A percentile compares a stretch with the other conserved stretches of the same genome.
Evolutionary conservation across 495 filamentous ascomycete species (phyloP).

Genomic region (Cercophora samala): DNA sequence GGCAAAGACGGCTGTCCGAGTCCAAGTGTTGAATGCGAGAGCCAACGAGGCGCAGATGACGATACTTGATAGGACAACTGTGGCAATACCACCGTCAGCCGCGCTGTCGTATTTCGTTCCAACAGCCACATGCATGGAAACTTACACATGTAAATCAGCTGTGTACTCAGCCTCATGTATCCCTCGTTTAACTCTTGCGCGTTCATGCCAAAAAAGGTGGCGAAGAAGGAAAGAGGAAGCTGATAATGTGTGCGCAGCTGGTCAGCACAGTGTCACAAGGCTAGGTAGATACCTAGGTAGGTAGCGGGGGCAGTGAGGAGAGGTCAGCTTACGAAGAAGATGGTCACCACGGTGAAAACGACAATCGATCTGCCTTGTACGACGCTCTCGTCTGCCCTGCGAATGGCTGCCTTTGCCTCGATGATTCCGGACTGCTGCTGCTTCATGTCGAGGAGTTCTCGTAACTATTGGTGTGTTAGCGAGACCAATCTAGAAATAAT

Average conservation of each 20-base stretch:
- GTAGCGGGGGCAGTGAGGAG: neutral
- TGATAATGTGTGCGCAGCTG: neutral
- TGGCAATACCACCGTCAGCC: neutral
- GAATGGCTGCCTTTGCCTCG: conserved; percentile 56
- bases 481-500: neutral
- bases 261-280: neutral
- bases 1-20: conserved; percentile 19
- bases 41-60: conserved; percentile 23
- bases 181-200: conserved; percentile 31
- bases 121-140: neutral
- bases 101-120: too few species aligned
- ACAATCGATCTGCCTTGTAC: conserved; percentile 59
- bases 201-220: conserved; percentile 46
- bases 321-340: conserved; percentile 46
- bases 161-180: conserved; percentile 21
- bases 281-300: too few species aligned
- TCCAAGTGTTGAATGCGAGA: conserved; percentile 27
- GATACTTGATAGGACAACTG: conserved; percentile 24
- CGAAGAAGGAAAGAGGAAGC: conserved; percentile 43
- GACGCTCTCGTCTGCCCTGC: conserved; percentile 56
- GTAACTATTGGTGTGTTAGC: conserved; percentile 23
- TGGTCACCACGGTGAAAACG: conserved; percentile 64
- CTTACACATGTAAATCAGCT: conserved; percentile 40
- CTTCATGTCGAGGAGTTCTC: conserved; percentile 57
- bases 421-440: conserved; percentile 64